A percentile compares a stretch with the other conserved stretches of the same genome.
phyloP scores from a whole-genome alignment of 306 rosid genomes.

The Astragalus glycyphyllos region DNA sequence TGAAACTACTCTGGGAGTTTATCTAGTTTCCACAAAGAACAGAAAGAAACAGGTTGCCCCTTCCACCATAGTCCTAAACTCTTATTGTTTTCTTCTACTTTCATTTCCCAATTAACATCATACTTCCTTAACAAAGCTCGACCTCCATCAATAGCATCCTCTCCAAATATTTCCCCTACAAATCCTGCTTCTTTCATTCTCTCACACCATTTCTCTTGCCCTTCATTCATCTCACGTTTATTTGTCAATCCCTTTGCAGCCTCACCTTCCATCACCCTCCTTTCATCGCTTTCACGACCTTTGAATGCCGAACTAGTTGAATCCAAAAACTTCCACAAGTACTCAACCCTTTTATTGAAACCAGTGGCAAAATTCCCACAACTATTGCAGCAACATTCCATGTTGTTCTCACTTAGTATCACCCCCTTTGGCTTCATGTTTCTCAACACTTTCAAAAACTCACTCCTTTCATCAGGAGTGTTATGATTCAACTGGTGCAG shows the following conservation, averaged over 20 bases:
- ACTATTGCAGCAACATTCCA: conserved; percentile 70
- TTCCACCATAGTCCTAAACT: conserved; percentile 83
- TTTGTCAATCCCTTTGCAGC: conserved; percentile 77
- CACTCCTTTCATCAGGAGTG: conserved; percentile 64
- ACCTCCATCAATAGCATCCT: conserved; percentile 76
- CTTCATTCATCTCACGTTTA: conserved; percentile 75
- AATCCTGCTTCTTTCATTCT: conserved; percentile 80
- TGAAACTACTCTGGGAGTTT: conserved; percentile 32
- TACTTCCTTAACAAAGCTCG: conserved; percentile 86
- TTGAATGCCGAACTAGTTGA: conserved; percentile 83
- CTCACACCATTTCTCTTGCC: conserved; percentile 81
- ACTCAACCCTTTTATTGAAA: conserved; percentile 68
- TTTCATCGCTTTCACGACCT: conserved; percentile 76
- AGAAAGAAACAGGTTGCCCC: conserved; percentile 80
- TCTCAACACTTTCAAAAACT: conserved; percentile 59
- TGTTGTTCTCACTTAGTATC: conserved; percentile 78
- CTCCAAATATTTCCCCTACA: conserved; percentile 58
- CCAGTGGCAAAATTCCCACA: conserved; percentile 71
- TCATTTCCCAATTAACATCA: conserved; percentile 88
- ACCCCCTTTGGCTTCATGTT: conserved; percentile 77
- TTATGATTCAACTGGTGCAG: conserved; percentile 73
- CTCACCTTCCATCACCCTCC: conserved; percentile 92
- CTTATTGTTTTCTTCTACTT: conserved; percentile 63
- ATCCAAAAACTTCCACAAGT: conserved; percentile 81
- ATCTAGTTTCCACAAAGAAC: conserved; percentile 74